These are phyloP conservation scores for Fusarium nisikadoi DNA, from an alignment of 2,329 filamentous ascomycete genomes.

Conservation along the genomic window DNA sequence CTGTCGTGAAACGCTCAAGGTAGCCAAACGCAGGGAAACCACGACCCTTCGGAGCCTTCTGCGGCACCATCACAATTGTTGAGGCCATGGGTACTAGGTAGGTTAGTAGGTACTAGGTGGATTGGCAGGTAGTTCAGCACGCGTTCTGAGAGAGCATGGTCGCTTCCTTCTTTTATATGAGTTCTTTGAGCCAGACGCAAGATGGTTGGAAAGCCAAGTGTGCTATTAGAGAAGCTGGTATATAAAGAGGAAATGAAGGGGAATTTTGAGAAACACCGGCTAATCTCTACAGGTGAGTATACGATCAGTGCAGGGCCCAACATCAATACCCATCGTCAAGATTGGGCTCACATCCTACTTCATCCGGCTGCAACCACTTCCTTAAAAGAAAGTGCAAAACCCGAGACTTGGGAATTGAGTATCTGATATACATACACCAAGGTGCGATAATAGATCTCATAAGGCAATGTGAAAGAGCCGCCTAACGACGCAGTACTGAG, in stretches of 20 bases:
- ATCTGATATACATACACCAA: neutral
- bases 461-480: neutral
- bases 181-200: neutral
- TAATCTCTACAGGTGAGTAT: rapidly evolving
- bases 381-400: neutral
- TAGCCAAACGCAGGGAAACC: rapidly evolving
- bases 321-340: rapidly evolving
- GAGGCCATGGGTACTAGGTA: rapidly evolving
- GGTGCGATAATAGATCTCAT: neutral
- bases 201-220: rapidly evolving
- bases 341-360: neutral
- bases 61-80: neutral
- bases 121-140: neutral
- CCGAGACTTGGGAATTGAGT: neutral
- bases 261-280: rapidly evolving
- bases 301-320: neutral
- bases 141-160: rapidly evolving
- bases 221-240: neutral
- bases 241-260: neutral
- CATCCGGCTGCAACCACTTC: neutral
- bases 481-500: neutral
- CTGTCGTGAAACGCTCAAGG: rapidly evolving
- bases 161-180: rapidly evolving
- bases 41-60: neutral
- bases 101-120: too few species aligned